A percentile compares a stretch with the other conserved stretches of the same genome.
Evolutionary conservation across 805 yeast species (phyloP).

Genomic region (Candida vaughaniae): DNA sequence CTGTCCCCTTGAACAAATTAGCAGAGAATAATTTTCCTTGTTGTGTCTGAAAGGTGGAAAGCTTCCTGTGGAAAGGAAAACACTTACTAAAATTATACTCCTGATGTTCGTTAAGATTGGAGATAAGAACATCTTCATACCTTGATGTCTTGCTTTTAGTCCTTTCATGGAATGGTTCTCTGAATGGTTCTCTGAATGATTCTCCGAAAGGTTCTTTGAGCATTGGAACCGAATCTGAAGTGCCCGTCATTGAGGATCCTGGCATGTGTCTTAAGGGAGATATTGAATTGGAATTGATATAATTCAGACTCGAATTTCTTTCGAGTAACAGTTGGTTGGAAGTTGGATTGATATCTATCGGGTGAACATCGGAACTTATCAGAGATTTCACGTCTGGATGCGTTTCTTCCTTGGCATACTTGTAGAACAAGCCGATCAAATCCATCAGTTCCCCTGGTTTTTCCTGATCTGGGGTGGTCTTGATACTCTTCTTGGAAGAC

Average conservation of each 20-base stretch:
- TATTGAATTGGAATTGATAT: conserved; percentile 11
- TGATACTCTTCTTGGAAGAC: conserved; percentile 21
- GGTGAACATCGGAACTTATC: not conserved
- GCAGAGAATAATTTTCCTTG: conserved; percentile 39
- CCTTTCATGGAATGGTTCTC: conserved; percentile 1
- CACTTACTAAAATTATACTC: conserved; percentile 74
- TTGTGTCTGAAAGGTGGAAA: conserved; percentile 51
- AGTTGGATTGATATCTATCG: conserved; percentile 11
- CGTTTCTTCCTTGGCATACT: conserved; percentile 38
- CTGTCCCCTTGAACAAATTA: conserved; percentile 16
- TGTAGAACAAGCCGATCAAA: conserved; percentile 35
- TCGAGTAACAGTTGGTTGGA: not conserved
- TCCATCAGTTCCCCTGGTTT: conserved; percentile 25
- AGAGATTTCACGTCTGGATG: not conserved
- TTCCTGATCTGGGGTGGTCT: conserved; percentile 5
- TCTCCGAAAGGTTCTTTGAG: conserved; percentile 1
- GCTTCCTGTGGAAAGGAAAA: conserved; percentile 77
- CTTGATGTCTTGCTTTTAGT: not conserved
- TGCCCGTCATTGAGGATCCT: not conserved
- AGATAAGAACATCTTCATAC: conserved; percentile 13
- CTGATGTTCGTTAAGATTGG: conserved; percentile 37
- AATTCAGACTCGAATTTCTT: not conserved
- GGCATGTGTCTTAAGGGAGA: conserved; percentile 15
- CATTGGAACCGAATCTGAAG: not conserved
- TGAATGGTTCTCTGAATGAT: not conserved